Evolutionary conservation across 2,329 filamentous ascomycete species (phyloP), one percentile per base, ranked within the genome.

Genomic region (Elsinoe batatas): DNA sequence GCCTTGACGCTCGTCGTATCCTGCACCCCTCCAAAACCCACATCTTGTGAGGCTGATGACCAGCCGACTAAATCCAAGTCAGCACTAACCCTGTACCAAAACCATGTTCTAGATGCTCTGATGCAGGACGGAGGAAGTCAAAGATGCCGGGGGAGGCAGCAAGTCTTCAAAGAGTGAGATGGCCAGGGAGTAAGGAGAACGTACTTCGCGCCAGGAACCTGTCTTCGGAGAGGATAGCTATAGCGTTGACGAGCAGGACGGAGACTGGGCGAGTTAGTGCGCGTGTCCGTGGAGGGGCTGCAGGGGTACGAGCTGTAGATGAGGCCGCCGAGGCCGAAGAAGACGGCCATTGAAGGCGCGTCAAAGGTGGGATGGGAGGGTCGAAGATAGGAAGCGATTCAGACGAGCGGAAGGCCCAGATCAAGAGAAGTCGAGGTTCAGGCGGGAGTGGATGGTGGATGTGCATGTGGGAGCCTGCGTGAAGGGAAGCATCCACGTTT

Each of bases 161-260:
- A 7, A 36, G 7, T 15, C 3, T 7, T 30, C 26, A 30, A 8
- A 50, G 35, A 5, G 3, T 37, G 38, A 17, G 55, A 20, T 38
- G 38, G 43, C 36, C 38, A 17, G 18, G 46, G 38, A 35, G 22
- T 22, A 30, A 46, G 22, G n/a, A 5, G 37, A 59, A 71, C 78
- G 62, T 83, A 85, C 74, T 90, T 72, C 88, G 83, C 57, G 85
- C 87, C 62, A 95, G 87, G 72, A 95, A 95, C 60, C 90, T 86
- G 74, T 95, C 90, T 81, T 95, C 91, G 64, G 89, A 95, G 61
- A 97, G 85, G 67, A 96, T 83, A 61, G 91, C 89, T 68, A 97
- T 85, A 62, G 89, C 88, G 73, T 98, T 98, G 73, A 93, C 84
- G 68, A 97, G 81, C 66, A 97, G 88, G 69, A 95, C 78, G 63